Conservation (phyloP, 768 basidiomycete species). For the Boletus subparvulus region DNA sequence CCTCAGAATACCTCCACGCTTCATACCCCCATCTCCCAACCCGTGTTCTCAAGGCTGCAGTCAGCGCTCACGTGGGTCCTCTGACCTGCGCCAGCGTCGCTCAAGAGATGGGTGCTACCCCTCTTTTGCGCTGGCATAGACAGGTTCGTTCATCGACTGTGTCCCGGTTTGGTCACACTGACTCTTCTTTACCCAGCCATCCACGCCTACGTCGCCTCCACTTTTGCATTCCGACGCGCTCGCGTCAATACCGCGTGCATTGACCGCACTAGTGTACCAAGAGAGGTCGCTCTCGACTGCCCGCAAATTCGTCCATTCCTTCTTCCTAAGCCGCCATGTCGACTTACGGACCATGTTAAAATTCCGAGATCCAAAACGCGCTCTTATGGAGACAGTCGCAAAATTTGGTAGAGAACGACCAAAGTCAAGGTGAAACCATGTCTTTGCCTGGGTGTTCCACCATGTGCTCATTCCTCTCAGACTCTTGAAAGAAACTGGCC, state of each 20-base stretch:
- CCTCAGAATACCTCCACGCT: slow-evolving; percentile 75
- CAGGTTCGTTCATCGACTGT: slow-evolving; percentile 43
- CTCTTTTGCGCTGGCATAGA: slow-evolving; percentile 80
- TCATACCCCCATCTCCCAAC: slow-evolving; percentile 90
- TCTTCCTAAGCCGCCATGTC: slow-evolving; percentile 84
- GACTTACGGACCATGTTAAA: slow-evolving; percentile 80
- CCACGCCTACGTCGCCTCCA: slow-evolving; percentile 45
- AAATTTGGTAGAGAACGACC: slow-evolving; percentile 67
- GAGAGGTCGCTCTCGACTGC: slow-evolving; percentile 82
- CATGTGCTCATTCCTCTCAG: slow-evolving; percentile 37
- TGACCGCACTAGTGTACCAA: slow-evolving; percentile 88
- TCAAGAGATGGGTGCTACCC: slow-evolving; percentile 76
- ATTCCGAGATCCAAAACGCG: slow-evolving; percentile 79
- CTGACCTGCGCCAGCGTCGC: slow-evolving; percentile 82
- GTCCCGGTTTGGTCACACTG: background rate
- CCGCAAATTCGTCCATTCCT: slow-evolving; percentile 84
- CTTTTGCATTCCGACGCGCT: slow-evolving; percentile 84
- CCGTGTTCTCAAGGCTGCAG: slow-evolving; percentile 85
- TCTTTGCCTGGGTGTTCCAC: background rate
- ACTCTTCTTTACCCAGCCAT: slow-evolving; percentile 38
- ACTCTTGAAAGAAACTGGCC: slow-evolving; percentile 89
- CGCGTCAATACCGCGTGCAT: slow-evolving; percentile 80
- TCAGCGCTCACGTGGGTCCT: slow-evolving; percentile 90
- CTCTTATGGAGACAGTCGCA: slow-evolving; percentile 68
- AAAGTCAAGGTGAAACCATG: slow-evolving; percentile 55